Base-by-base conservation (phyloP, 768 basidiomycete genomes). In the Amanita rubescens region DNA sequence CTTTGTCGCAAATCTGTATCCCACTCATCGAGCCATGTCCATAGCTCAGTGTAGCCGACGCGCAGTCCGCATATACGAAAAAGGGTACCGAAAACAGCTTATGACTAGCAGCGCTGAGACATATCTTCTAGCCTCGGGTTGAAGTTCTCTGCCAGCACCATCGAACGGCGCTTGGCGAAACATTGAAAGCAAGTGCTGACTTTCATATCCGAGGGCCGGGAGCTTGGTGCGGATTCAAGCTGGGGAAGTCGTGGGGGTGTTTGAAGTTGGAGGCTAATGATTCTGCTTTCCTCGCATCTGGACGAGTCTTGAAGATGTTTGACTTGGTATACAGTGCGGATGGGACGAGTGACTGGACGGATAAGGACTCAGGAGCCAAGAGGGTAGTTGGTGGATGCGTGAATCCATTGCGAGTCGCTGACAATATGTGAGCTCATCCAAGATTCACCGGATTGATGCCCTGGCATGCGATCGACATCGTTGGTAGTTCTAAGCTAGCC, bases 81-180 rank as follows among this genome's bases (percentile, higher is more conserved):
- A 68, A 60, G 94, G 78, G 70, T 94, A 86, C 14, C 92, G 92
- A 41, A 88, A 89, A 66, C 94, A 94, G 64, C 94, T 93, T 75
- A 81, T 79, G 76, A 91, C 89, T 88, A 94, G 74, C 66, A 88
- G 85, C 82, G 79, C 79, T 75, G 78, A 76, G 66, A 73, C 68
- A 95, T 84, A 53, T 88, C 85, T 56, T 94, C 88, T 4, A 94
- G 65, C 12, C 92, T 80, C 0, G 92, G 90, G 68, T 96, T 92
- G n/a, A 90, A 69, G 42, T 85, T 80, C 33, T 90, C 78, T 79
- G 15, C 85, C 86, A 1, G 93, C 92, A 54, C 90, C 86, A 56
- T 87, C 84, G 64, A 96, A 94, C 47, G 84, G 73, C 0, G 90
- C 90, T 64, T 90, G 27, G 73, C 65, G 63, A 94, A 76, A 59